A percentile compares a stretch with the other conserved stretches of the same genome.
phyloP scores from a whole-genome alignment of 202 grass and related monocot species.

The Alloteropsis angusta region DNA sequence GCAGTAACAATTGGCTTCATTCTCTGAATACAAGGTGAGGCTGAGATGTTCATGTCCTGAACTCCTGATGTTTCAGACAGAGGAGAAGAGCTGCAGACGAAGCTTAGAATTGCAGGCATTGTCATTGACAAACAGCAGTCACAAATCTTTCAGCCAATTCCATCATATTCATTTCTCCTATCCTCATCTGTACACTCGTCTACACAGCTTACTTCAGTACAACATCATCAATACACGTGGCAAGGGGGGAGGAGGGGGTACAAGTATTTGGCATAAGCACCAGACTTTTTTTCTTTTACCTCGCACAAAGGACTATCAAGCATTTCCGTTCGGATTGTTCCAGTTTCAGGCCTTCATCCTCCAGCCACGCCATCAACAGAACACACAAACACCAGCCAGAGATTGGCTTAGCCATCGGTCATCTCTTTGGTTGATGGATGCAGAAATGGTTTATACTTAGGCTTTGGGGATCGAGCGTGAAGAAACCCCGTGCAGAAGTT shows the following conservation, averaged over 20 bases:
- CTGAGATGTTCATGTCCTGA: no score
- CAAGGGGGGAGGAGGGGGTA: neutral
- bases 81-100: no score
- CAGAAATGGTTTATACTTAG: slow-evolving; percentile 30
- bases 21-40: neutral
- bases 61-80: neutral
- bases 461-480: slow-evolving; percentile 62
- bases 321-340: neutral
- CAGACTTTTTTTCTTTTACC: slow-evolving; percentile 6
- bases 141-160: slow-evolving; percentile 28
- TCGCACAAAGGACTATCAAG: slow-evolving; percentile 18
- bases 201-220: slow-evolving; percentile 56
- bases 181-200: slow-evolving; percentile 64
- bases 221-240: slow-evolving; percentile 32
- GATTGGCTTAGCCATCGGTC: slow-evolving; percentile 31
- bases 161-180: slow-evolving; percentile 46
- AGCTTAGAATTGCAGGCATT: neutral
- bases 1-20: neutral
- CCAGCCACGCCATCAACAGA: slow-evolving; percentile 34
- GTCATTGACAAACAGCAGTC: slow-evolving; percentile 17
- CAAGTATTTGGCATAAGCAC: neutral
- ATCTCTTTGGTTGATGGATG: slow-evolving; percentile 47
- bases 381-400: slow-evolving; percentile 21
- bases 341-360: slow-evolving; percentile 10
- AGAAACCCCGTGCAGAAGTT: slow-evolving; percentile 91